These are phyloP conservation scores for Cornus suecica DNA, from an alignment of 148 eudicot species.

Conservation along the genomic window DNA sequence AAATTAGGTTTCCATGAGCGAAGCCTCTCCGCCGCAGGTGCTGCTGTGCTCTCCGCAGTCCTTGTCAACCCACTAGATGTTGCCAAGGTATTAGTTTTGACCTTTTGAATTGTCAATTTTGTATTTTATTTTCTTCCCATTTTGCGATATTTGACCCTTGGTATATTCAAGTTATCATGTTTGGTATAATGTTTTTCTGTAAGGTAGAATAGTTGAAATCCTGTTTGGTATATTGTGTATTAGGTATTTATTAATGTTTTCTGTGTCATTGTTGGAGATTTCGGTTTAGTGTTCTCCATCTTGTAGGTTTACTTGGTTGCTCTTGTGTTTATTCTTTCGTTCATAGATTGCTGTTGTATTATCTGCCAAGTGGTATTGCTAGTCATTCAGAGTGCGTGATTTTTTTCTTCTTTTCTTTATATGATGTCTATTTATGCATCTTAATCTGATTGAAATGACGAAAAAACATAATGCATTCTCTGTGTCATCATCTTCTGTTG, in stretches of 20 bases:
- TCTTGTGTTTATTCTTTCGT: too few species aligned
- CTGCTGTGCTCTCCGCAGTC: constrained; percentile 87
- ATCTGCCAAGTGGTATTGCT: too few species aligned
- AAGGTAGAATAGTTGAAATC: too few species aligned
- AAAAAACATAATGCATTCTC: too few species aligned
- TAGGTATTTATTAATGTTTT: not conserved
- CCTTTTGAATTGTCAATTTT: not conserved
- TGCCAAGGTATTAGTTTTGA: constrained; percentile 54
- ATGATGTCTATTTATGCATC: too few species aligned
- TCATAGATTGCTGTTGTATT: too few species aligned
- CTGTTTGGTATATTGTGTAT: not conserved
- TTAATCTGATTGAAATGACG: too few species aligned
- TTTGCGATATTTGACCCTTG: not conserved
- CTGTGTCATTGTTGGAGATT: not conserved
- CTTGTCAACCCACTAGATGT: constrained; percentile 96
- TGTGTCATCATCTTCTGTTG: not conserved
- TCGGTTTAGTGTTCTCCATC: not conserved
- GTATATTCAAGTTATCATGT: not conserved
- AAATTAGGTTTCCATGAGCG: constrained; percentile 47
- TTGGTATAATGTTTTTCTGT: not conserved
- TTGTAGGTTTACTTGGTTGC: too few species aligned
- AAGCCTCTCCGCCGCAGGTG: constrained; percentile 90
- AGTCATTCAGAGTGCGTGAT: too few species aligned
- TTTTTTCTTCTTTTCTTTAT: too few species aligned
- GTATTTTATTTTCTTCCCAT: not conserved